Conservation (phyloP, 2,329 filamentous ascomycete genomes). For the Aspergillaceae sp. region DNA sequence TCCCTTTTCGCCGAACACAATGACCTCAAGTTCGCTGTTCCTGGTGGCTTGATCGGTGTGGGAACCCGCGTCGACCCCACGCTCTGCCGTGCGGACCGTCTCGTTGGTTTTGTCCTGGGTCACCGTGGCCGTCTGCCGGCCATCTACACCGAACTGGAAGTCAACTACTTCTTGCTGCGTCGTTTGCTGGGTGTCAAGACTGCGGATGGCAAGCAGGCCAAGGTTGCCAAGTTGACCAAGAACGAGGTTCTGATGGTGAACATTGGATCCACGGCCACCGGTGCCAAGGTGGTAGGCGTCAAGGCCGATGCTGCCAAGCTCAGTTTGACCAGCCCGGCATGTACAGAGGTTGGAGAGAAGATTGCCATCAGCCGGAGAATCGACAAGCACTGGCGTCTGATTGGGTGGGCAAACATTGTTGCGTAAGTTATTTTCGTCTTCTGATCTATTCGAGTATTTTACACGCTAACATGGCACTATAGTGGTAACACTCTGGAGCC, state of each 20-base stretch:
- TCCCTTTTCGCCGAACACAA: slow-evolving; percentile 97
- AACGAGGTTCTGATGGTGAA: slow-evolving; percentile 99
- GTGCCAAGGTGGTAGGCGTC: slow-evolving; percentile 93
- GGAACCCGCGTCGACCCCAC: slow-evolving; percentile 96
- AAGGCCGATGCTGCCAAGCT: slow-evolving; percentile 97
- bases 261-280: slow-evolving; percentile 94
- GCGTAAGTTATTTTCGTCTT: slow-evolving; percentile 30
- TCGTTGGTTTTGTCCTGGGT: slow-evolving; percentile 95
- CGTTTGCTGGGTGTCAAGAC: slow-evolving; percentile 93
- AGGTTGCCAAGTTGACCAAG: slow-evolving; percentile 96
- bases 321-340: slow-evolving; percentile 83
- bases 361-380: slow-evolving; percentile 92
- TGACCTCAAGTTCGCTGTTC: slow-evolving; percentile 95
- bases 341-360: slow-evolving; percentile 97
- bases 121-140: slow-evolving; percentile 87
- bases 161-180: slow-evolving; percentile 97
- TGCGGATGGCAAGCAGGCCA: slow-evolving; percentile 96
- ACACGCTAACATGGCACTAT: neutral
- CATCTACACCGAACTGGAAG: slow-evolving; percentile 97
- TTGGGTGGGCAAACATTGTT: slow-evolving; percentile 79
- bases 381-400: slow-evolving; percentile 97
- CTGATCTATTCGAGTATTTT: no score
- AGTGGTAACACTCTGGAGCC: slow-evolving; percentile 43
- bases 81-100: slow-evolving; percentile 95
- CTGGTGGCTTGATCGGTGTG: slow-evolving; percentile 95